phyloP scores from a whole-genome alignment of 495 filamentous ascomycete species.

The Parathielavia hyrcaniae region DNA sequence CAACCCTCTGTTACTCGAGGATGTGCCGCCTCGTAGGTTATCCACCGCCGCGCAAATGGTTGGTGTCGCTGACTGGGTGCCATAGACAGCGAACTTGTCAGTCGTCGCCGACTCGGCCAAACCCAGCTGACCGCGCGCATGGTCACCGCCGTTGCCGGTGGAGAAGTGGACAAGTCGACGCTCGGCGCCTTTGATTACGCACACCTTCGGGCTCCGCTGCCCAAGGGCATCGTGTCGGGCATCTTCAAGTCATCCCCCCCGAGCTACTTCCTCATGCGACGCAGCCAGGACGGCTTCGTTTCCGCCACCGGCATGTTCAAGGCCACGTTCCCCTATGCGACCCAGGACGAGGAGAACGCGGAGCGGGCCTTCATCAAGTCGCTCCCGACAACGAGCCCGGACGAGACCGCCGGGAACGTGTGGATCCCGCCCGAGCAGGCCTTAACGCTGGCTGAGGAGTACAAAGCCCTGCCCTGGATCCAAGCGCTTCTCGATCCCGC shows the following conservation, averaged over 20 bases:
- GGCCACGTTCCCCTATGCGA: slow-evolving; percentile 92
- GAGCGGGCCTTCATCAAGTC: slow-evolving; percentile 85
- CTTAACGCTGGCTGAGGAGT: slow-evolving; percentile 75
- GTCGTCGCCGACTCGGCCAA: slow-evolving; percentile 81
- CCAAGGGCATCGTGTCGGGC: slow-evolving; percentile 80
- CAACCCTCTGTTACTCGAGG: slow-evolving; percentile 73
- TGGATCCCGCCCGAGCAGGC: slow-evolving; percentile 82
- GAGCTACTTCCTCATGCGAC: slow-evolving; percentile 95
- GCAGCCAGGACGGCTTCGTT: slow-evolving; percentile 87
- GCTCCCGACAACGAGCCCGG: slow-evolving; percentile 67
- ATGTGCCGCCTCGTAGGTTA: slow-evolving; percentile 57
- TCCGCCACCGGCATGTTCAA: slow-evolving; percentile 99
- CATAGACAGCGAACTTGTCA: slow-evolving; percentile 74
- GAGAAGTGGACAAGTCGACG: slow-evolving; percentile 61
- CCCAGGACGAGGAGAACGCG: slow-evolving; percentile 69
- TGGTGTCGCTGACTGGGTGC: slow-evolving; percentile 23
- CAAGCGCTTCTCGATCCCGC: slow-evolving; percentile 77
- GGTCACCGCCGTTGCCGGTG: slow-evolving; percentile 56
- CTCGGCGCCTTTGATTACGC: slow-evolving; percentile 91
- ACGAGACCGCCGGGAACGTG: slow-evolving; percentile 93
- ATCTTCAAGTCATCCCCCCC: slow-evolving; percentile 83
- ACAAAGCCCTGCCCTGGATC: slow-evolving; percentile 77
- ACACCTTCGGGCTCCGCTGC: slow-evolving; percentile 84
- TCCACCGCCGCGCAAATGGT: slow-evolving; percentile 25
- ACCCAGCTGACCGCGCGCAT: slow-evolving; percentile 80